Evolutionary conservation across 2,329 filamentous ascomycete species (phyloP).

Genomic region (Xylaria digitata): DNA sequence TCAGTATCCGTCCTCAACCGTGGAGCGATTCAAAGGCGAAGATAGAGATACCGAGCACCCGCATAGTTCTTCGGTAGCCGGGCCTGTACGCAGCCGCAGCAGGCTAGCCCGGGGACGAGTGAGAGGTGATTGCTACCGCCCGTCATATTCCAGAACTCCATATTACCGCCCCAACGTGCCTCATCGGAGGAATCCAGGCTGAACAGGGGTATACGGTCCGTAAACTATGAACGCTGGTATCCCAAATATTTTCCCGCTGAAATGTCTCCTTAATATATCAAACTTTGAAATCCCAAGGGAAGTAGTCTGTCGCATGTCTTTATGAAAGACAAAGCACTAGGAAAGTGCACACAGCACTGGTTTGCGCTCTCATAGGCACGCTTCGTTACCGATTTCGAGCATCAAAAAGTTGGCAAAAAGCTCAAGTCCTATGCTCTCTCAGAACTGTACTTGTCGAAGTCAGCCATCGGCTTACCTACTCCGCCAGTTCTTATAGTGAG

Average conservation of each 20-base stretch:
- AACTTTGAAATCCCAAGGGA: not conserved
- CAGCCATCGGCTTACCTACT: not conserved
- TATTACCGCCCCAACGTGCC: slow-evolving; percentile 11
- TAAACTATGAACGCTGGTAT: not conserved
- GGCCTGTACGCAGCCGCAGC: slow-evolving; percentile 19
- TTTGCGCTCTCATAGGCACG: not conserved
- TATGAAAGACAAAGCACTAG: not conserved
- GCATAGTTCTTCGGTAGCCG: not conserved
- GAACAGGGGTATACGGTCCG: slow-evolving; percentile 3
- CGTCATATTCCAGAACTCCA: slow-evolving; percentile 34
- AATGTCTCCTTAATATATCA: not conserved
- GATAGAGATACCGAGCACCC: slow-evolving; percentile 7
- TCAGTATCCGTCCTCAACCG: slow-evolving; percentile 66
- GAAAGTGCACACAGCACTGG: not conserved
- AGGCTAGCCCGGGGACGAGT: slow-evolving; percentile 30
- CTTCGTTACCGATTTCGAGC: not conserved
- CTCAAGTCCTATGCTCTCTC: not conserved
- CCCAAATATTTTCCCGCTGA: not conserved
- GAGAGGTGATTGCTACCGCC: slow-evolving; percentile 43
- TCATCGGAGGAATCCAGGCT: slow-evolving; percentile 9
- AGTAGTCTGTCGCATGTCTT: not conserved
- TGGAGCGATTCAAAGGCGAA: slow-evolving; percentile 27
- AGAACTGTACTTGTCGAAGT: not conserved
- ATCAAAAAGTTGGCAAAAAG: not conserved
- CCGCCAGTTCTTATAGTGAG: not conserved